phyloP scores from a whole-genome alignment of 192 early-diverging fungal species.

The Rhizoclosmatium sp. region DNA sequence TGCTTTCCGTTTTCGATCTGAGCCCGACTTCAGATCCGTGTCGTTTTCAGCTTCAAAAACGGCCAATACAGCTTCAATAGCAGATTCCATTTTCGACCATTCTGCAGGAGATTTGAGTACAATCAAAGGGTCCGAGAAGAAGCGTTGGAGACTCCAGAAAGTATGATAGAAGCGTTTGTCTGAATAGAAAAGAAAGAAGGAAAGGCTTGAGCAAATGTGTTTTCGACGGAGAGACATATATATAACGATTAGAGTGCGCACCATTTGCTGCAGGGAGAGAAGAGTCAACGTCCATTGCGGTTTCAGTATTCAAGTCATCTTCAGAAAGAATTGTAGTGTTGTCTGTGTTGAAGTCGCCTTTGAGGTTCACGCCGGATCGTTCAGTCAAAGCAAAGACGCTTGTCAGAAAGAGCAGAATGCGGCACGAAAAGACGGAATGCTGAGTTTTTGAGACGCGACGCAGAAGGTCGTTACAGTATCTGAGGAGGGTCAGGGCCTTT shows the following conservation, averaged over 20 bases:
- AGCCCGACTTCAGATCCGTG: constrained; percentile 26
- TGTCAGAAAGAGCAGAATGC: constrained; percentile 89
- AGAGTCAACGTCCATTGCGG: constrained; percentile 55
- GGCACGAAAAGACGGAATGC: constrained; percentile 81
- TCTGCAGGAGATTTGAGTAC: constrained; percentile 45
- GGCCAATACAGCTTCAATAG: constrained; percentile 7
- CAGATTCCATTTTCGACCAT: constrained; percentile 43
- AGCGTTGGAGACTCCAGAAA: constrained; percentile 84
- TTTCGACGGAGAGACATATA: not conserved
- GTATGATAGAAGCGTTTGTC: constrained; percentile 65
- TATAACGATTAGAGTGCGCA: no score
- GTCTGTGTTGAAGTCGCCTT: constrained; percentile 85
- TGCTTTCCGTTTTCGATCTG: constrained; percentile 31
- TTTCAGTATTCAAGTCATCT: constrained; percentile 41
- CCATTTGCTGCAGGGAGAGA: not conserved
- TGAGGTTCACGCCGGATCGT: constrained; percentile 88
- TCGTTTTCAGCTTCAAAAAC: constrained; percentile 33
- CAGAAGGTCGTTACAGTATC: constrained; percentile 89
- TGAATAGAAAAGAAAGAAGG: not conserved
- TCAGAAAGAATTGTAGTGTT: constrained; percentile 55
- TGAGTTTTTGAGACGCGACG: constrained; percentile 85
- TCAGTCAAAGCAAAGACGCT: constrained; percentile 86
- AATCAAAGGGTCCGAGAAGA: constrained; percentile 74
- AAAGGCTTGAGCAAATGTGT: no score
- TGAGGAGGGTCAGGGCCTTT: constrained; percentile 83